Evolutionary conservation across 306 rosid genomes (phyloP), one percentile per base, ranked within the genome.

Genomic region (Trichosanthes cucumerina): DNA sequence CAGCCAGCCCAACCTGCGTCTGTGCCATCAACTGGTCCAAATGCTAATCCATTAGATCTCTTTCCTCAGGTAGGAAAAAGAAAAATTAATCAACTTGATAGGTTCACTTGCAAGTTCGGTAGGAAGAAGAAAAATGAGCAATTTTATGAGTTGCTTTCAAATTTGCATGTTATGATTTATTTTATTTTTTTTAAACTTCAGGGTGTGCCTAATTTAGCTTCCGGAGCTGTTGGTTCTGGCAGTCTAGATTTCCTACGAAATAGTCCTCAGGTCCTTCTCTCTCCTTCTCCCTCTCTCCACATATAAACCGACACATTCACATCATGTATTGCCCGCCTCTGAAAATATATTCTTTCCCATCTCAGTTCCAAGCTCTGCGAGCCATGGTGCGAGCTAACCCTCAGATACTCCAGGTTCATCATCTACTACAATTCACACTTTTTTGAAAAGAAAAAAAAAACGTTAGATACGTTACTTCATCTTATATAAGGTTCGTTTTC

Each of bases 381-480:
- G 84, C 93, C 44, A 89, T 95, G 96, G 98, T 95, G 82, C 98
- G 91, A 81, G 92, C 96, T 41, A 95, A 95, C 83, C 97, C 98
- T 76, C 97, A 95, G 87, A 92, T 95, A 81, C 82, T 95, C 85
- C 98, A 95, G 98, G 98, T 95, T 64, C 78, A 47, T 58, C 78
- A 82, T 49, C 68, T 50, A 46, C 50, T 15, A 52, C 79, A 56
- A 75, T 41, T 80, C 8, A 41, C 9, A 49, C 9, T 10, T 49
- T 50, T 28, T 16, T 39, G 2, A 28, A 10, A 11, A 4, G 0
- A 52, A 7, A 65, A 65, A 8, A 56, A 56, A 56, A 52, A 63
- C 11, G 1, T 9, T 21, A 47, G 57, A 28, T 21, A 0, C 24
- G 4, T 21, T 41, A 38, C 54, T 41, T 58, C 24, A 10, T 39